phyloP scores from a whole-genome alignment of 495 filamentous ascomycete species.

The Penicilliopsis zonata region DNA sequence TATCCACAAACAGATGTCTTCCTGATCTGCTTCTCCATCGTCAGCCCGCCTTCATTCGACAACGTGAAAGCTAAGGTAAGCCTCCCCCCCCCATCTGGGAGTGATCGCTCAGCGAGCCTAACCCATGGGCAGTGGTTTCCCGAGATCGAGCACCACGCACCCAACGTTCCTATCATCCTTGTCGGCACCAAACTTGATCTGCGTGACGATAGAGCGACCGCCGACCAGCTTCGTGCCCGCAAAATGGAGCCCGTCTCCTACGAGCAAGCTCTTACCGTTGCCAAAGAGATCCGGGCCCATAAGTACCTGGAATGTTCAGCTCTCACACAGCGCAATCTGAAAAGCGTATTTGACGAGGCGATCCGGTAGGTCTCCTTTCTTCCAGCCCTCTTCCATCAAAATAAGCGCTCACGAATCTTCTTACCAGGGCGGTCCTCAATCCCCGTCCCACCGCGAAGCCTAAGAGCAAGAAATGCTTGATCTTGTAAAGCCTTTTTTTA shows the following conservation, averaged over 20 bases:
- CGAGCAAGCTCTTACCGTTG: slow-evolving; percentile 70
- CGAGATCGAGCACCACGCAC: slow-evolving; percentile 94
- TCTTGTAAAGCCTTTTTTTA: slow-evolving; percentile 47
- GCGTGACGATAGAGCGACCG: slow-evolving; percentile 75
- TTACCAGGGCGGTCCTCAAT: slow-evolving; percentile 65
- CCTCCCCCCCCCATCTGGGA: slow-evolving; percentile 1
- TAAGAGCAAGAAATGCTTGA: slow-evolving; percentile 62
- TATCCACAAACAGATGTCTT: slow-evolving; percentile 98
- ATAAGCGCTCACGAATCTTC: no score
- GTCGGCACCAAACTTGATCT: slow-evolving; percentile 97
- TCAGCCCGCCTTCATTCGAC: slow-evolving; percentile 93
- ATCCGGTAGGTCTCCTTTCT: slow-evolving; percentile 60
- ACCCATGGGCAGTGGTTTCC: slow-evolving; percentile 65
- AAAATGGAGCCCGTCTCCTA: slow-evolving; percentile 89
- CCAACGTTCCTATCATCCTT: slow-evolving; percentile 89
- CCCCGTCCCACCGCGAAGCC: slow-evolving; percentile 53
- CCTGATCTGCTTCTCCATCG: slow-evolving; percentile 96
- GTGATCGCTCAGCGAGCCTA: slow-evolving; percentile 3
- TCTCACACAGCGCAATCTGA: slow-evolving; percentile 86
- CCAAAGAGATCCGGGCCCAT: slow-evolving; percentile 83
- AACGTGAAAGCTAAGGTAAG: slow-evolving; percentile 92
- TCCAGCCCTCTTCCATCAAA: no score
- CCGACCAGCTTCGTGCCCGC: slow-evolving; percentile 65
- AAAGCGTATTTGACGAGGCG: slow-evolving; percentile 96
- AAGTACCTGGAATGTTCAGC: slow-evolving; percentile 99